phyloP scores from a whole-genome alignment of 1,284 basidiomycete genomes.

The Ganoderma lingzhi region DNA sequence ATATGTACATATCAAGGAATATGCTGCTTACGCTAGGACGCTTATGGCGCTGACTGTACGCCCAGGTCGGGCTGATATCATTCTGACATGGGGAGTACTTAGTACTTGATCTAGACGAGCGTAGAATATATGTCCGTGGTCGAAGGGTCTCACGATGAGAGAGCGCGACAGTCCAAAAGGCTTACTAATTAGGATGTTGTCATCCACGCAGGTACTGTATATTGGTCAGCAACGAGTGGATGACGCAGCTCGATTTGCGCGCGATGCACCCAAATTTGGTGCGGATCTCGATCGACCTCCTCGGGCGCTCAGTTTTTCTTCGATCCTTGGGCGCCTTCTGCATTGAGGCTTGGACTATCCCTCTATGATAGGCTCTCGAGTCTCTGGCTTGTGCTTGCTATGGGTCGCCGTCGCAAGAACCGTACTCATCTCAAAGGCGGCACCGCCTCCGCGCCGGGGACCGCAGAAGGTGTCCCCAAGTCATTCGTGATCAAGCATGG shows the following conservation, averaged over 20 bases:
- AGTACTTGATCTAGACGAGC: no score
- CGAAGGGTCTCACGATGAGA: not conserved
- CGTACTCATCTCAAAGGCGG: conserved; percentile 85
- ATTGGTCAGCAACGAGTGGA: not conserved
- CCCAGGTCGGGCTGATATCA: conserved; percentile 6
- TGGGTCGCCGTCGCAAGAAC: conserved; percentile 86
- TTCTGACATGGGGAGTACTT: not conserved
- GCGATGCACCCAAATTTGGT: not conserved
- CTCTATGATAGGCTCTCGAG: no score
- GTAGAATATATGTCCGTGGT: not conserved
- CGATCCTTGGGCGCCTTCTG: not conserved
- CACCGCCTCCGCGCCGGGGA: conserved; percentile 42
- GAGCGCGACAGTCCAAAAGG: not conserved
- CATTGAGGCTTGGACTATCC: not conserved
- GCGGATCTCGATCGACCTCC: not conserved
- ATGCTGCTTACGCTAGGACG: conserved; percentile 1
- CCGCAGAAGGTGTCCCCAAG: conserved; percentile 62
- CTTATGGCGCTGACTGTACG: conserved; percentile 18
- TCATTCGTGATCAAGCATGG: conserved; percentile 96
- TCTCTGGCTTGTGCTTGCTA: conserved; percentile 40
- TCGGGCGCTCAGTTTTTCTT: not conserved
- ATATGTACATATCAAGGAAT: not conserved
- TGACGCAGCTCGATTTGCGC: not conserved
- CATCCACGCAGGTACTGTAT: not conserved
- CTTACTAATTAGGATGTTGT: not conserved